A percentile compares a stretch with the other conserved stretches of the same genome.
Evolutionary conservation across 139 green algal species (phyloP).

Genomic region (Yamagishiella unicocca): DNA sequence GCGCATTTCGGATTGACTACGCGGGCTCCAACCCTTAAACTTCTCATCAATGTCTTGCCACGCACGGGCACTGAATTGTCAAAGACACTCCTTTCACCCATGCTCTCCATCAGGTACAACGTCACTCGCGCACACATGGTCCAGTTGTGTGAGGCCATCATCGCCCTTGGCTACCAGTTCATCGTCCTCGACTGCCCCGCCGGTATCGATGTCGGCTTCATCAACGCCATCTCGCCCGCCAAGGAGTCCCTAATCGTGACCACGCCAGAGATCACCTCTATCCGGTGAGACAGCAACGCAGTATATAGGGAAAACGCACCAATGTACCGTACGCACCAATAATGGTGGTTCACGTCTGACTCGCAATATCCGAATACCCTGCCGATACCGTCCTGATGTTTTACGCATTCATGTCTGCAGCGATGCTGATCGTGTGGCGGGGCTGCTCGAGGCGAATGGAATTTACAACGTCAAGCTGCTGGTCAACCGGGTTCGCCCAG

Average conservation of each 20-base stretch:
- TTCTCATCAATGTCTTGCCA: too few relatives aligned
- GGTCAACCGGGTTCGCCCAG: constrained; percentile 90
- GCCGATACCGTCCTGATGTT: too few relatives aligned
- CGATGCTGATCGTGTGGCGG: constrained; percentile 86
- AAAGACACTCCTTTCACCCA: not conserved
- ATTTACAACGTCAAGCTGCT: constrained; percentile 93
- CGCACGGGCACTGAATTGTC: too few relatives aligned
- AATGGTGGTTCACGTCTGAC: too few relatives aligned
- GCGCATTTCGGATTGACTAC: too few relatives aligned
- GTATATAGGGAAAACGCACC: too few relatives aligned
- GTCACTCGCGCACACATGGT: constrained; percentile 89
- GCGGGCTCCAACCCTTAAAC: too few relatives aligned
- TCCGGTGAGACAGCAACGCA: constrained; percentile 72
- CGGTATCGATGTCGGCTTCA: constrained; percentile 93
- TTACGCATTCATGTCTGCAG: not conserved
- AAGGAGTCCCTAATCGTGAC: constrained; percentile 92
- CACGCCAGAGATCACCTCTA: constrained; percentile 93
- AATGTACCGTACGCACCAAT: too few relatives aligned
- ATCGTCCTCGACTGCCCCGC: constrained; percentile 88
- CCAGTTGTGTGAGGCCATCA: constrained; percentile 83
- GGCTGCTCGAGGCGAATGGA: constrained; percentile 90
- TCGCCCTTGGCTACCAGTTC: constrained; percentile 86
- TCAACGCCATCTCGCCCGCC: constrained; percentile 90
- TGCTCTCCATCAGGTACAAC: constrained; percentile 73
- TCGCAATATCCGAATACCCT: too few relatives aligned